Conservation (phyloP, 352 stramenopile genomes). For the Thraustochytrium striatum region DNA sequence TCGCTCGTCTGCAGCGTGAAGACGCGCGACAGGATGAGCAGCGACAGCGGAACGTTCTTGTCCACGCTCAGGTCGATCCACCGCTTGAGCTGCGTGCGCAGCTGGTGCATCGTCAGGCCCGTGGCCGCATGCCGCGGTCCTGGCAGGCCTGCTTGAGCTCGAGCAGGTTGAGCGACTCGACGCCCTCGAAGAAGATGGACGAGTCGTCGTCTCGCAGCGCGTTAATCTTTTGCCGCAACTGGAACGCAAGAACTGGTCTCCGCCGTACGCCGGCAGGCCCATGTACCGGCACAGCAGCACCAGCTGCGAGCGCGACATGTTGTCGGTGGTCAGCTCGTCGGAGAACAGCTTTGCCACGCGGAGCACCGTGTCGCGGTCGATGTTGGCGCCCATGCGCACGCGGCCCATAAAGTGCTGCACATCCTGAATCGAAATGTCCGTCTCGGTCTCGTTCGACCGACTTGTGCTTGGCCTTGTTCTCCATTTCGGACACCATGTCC, state of each 20-base stretch:
- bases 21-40: constrained; percentile 96
- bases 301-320: constrained; percentile 92
- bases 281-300: constrained; percentile 96
- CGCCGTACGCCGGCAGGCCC: constrained; percentile 89
- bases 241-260: constrained; percentile 93
- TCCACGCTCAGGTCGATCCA: constrained; percentile 91
- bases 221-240: constrained; percentile 84
- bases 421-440: constrained; percentile 67
- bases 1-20: constrained; percentile 83
- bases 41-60: constrained; percentile 94
- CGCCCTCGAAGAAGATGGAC: constrained; percentile 96
- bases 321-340: constrained; percentile 96
- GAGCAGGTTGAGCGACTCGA: constrained; percentile 94
- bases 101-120: constrained; percentile 90
- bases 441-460: constrained; percentile 62
- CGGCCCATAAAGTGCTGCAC: constrained; percentile 76
- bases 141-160: constrained; percentile 90
- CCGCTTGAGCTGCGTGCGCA: constrained; percentile 88
- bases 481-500: constrained; percentile 84
- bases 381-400: constrained; percentile 67
- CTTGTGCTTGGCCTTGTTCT: constrained; percentile 70
- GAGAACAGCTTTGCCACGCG: constrained; percentile 89
- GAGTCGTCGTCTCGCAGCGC: constrained; percentile 95
- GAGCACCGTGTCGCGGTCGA: constrained; percentile 71
- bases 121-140: constrained; percentile 94